A percentile compares a stretch with the other conserved stretches of the same genome.
Evolutionary conservation across 2,329 filamentous ascomycete species (phyloP).

Genomic region (Claviceps quebecensis): DNA sequence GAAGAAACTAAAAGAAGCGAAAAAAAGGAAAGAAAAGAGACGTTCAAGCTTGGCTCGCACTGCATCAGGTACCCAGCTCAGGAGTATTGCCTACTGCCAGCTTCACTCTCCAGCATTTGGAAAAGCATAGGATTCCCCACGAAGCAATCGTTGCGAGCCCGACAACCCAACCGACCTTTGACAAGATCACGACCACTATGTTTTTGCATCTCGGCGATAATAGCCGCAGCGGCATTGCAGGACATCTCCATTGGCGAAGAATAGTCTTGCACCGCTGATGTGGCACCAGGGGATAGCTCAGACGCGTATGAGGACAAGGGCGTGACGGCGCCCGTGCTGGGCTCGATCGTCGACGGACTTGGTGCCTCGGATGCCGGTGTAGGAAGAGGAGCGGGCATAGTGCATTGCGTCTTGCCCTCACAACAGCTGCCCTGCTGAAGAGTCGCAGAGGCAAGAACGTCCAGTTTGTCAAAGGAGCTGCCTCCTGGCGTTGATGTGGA

Average conservation of each 20-base stretch:
- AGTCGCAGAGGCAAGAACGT: slow-evolving; percentile 25
- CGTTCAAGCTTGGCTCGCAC: background rate
- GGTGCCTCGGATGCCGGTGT: slow-evolving; percentile 13
- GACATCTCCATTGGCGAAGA: slow-evolving; percentile 20
- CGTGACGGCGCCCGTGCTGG: slow-evolving; percentile 11
- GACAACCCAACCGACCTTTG: slow-evolving; percentile 18
- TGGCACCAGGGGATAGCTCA: slow-evolving; percentile 7
- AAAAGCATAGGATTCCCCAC: slow-evolving; percentile 22
- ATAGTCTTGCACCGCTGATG: slow-evolving; percentile 3
- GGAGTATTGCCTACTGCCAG: background rate
- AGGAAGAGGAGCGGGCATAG: slow-evolving; percentile 7
- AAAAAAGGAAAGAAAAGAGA: background rate
- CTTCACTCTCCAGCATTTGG: slow-evolving; percentile 17
- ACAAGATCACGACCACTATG: slow-evolving; percentile 15
- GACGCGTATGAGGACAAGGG: slow-evolving; percentile 8
- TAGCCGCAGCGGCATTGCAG: slow-evolving; percentile 20
- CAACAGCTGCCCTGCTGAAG: slow-evolving; percentile 15
- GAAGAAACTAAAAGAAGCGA: background rate
- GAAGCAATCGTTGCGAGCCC: slow-evolving; percentile 15
- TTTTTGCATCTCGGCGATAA: slow-evolving; percentile 27
- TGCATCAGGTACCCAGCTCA: background rate
- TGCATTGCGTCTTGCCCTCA: slow-evolving; percentile 10
- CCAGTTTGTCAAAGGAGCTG: slow-evolving; percentile 20
- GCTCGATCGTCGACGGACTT: slow-evolving; percentile 10
- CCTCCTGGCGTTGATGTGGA: slow-evolving; percentile 1